These are phyloP conservation scores for Candida ipomoeae DNA, from an alignment of 805 yeast genomes.

Conservation along the genomic window DNA sequence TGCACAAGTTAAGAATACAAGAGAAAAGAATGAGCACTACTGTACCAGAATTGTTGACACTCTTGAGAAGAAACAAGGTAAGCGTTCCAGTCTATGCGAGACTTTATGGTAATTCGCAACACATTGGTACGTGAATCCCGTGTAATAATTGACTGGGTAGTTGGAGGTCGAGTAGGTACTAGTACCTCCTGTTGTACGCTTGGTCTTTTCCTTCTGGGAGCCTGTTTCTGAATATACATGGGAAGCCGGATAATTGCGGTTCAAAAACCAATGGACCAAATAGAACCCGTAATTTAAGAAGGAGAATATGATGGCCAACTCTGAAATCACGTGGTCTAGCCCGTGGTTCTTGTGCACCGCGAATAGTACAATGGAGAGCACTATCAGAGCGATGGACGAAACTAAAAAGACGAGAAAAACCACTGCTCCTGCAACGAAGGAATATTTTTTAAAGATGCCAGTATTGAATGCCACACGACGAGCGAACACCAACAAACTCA, in stretches of 20 bases:
- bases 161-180: neutral
- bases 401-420: neutral
- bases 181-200: neutral
- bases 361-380: neutral
- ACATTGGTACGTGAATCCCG: neutral
- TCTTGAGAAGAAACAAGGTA: too few species aligned
- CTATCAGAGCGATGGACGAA: neutral
- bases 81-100: too few species aligned
- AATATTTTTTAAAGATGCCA: neutral
- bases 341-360: neutral
- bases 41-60: too few species aligned
- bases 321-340: neutral
- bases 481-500: neutral
- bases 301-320: neutral
- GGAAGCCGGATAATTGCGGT: neutral
- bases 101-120: too few species aligned
- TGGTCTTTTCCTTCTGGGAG: neutral
- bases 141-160: neutral
- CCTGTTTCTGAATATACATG: neutral
- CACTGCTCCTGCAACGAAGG: neutral
- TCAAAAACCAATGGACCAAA: neutral
- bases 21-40: too few species aligned
- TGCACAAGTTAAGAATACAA: too few species aligned
- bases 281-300: neutral
- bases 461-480: neutral